These are phyloP conservation scores for Penicillium malachiteum DNA, from an alignment of 495 filamentous ascomycete genomes.

Conservation along the genomic window DNA sequence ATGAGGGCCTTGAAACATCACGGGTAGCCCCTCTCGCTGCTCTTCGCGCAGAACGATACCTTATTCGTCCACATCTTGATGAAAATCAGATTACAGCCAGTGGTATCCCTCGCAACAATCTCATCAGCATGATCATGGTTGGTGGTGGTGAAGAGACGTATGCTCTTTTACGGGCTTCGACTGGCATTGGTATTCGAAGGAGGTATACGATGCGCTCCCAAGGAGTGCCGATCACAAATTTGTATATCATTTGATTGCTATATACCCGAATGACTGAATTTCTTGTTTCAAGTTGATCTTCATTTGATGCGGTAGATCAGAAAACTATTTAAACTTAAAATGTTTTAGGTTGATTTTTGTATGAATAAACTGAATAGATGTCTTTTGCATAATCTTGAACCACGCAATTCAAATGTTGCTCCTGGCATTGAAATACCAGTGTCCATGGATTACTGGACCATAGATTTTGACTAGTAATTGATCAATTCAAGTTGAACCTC, in stretches of 20 bases:
- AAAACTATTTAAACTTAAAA: too few relatives aligned
- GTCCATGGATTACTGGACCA: too few relatives aligned
- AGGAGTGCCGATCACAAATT: conserved; percentile 74
- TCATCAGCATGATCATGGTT: conserved; percentile 83
- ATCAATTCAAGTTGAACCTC: too few relatives aligned
- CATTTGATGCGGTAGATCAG: not conserved
- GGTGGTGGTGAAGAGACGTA: conserved; percentile 70
- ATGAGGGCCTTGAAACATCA: not conserved
- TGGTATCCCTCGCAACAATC: conserved; percentile 69
- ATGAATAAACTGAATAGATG: too few relatives aligned
- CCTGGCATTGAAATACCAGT: too few relatives aligned
- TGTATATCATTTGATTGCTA: conserved; percentile 62
- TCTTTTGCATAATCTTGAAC: too few relatives aligned
- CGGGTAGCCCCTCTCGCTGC: conserved; percentile 31
- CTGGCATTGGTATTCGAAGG: conserved; percentile 68
- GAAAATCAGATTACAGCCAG: conserved; percentile 66
- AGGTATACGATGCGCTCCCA: conserved; percentile 79
- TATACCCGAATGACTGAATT: conserved; percentile 8
- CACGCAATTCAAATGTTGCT: too few relatives aligned
- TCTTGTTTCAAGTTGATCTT: not conserved
- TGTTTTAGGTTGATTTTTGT: too few relatives aligned
- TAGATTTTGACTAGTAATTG: too few relatives aligned
- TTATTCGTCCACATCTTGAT: conserved; percentile 76
- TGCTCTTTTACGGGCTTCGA: conserved; percentile 57
- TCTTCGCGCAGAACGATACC: conserved; percentile 38